Evolutionary conservation across 2,329 filamentous ascomycete species (phyloP), one percentile per base, ranked within the genome.

Genomic region (Neonectria ditissima): DNA sequence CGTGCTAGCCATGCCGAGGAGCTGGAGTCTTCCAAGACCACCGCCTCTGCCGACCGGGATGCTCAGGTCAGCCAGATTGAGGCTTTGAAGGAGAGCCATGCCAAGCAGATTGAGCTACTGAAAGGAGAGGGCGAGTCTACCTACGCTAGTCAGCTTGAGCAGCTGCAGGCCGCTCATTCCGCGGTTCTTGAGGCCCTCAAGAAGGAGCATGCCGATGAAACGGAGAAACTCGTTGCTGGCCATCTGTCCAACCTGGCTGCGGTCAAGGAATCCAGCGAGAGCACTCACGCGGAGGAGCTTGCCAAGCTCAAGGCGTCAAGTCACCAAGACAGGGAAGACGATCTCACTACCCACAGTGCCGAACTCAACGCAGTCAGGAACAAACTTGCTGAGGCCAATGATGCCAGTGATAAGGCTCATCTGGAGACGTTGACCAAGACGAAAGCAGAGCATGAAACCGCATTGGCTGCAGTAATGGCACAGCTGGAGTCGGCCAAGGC

Each of bases 1-100:
- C 84, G 81, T 62, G 83, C 84, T 10, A 85, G 81, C 67, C 85
- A 90, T 69, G 85, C 85, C 5, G 85, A 88, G 78, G 86, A 87
- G 71, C 73, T 90, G 10, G 86, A 89, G 75, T 77, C 77, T 34
- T 85, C 86, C 55, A 87, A 87, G 79, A 84, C 82, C 56, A 80
- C 78, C 52, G 81, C 82, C 16, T 82, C 82, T 41, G 80, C 83
- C 20, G 84, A 86, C 55, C 79, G 81, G 64, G 81, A 86, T 30
- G 75, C 82, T 24, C 82, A 85, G 50, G 65, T 83, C 8, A 76
- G 78, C 28, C 84, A 88, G 69, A 76, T 89, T 2, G 83, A 89
- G 41, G 72, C 82, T n/a, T 77, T 89, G 26, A 87, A 88, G 73
- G 80, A 81, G 16, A 84, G 76, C 67, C 87, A 89, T 67, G 82